Evolutionary conservation across 768 basidiomycete species (phyloP).

Genomic region (Tulasnella sp.): DNA sequence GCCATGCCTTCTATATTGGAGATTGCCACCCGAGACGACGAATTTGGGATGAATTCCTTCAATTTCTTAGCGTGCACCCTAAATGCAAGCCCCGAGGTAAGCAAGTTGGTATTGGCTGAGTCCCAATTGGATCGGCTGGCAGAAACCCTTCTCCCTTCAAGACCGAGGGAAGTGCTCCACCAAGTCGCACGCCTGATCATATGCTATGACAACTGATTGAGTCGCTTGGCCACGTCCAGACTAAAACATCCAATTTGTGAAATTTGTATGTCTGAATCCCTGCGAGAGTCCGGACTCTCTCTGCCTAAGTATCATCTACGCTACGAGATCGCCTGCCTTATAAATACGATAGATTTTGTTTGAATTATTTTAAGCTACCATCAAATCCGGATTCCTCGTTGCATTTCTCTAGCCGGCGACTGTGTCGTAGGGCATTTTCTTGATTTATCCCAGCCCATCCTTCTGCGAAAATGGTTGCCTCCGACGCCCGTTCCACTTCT

Average conservation of each 20-base stretch:
- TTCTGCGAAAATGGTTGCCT: not conserved
- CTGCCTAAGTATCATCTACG: not conserved
- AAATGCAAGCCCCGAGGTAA: not conserved
- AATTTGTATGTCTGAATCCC: not conserved
- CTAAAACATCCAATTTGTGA: not conserved
- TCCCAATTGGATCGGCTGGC: not conserved
- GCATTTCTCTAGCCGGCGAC: not conserved
- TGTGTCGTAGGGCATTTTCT: not conserved
- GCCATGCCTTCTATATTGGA: not conserved
- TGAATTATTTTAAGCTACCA: not conserved
- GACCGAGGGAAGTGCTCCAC: not conserved
- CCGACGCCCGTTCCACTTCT: not conserved
- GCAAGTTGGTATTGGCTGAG: not conserved
- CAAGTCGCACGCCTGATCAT: not conserved
- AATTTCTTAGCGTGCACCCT: not conserved
- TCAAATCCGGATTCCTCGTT: not conserved
- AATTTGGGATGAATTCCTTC: not conserved
- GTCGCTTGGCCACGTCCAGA: not conserved
- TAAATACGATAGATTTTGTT: not conserved
- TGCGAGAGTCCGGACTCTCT: not conserved
- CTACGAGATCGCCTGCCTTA: not conserved
- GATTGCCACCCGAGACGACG: not conserved
- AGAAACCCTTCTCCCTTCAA: not conserved
- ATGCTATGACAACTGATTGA: not conserved
- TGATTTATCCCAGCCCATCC: not conserved